phyloP scores from a whole-genome alignment of 106 monocot genomes.

The Apostasia ramifera region DNA sequence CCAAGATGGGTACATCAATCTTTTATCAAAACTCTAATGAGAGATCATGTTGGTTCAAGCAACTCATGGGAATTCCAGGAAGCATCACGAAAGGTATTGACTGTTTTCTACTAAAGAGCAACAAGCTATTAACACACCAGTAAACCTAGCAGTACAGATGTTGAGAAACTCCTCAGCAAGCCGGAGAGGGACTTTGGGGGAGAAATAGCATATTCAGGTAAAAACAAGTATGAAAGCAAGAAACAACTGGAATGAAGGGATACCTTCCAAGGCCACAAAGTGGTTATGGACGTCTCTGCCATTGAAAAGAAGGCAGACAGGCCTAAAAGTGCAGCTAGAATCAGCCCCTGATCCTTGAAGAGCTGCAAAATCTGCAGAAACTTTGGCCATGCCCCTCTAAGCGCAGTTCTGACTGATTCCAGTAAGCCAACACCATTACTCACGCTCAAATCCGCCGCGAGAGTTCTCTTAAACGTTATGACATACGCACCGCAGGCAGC shows the following conservation, averaged over 20 bases:
- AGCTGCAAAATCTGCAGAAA: conserved; percentile 42
- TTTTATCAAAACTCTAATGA: too few relatives aligned
- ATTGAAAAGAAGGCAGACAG: conserved; percentile 96
- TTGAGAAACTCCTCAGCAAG: too few relatives aligned
- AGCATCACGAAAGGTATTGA: too few relatives aligned
- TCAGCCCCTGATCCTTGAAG: conserved; percentile 62
- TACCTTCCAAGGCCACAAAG: conserved; percentile 98
- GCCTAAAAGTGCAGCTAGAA: conserved; percentile 53
- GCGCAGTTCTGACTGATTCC: background rate
- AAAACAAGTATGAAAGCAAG: background rate
- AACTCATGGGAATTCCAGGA: too few relatives aligned
- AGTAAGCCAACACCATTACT: conserved; percentile 2
- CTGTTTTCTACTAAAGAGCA: too few relatives aligned
- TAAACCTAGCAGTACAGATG: too few relatives aligned
- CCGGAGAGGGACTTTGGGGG: too few relatives aligned
- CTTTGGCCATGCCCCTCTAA: conserved; percentile 39
- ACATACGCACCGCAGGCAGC: conserved; percentile 21
- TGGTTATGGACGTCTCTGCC: conserved; percentile 90
- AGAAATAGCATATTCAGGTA: too few relatives aligned
- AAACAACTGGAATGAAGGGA: background rate
- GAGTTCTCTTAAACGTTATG: conserved; percentile 15
- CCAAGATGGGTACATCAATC: too few relatives aligned
- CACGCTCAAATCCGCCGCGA: conserved; percentile 25
- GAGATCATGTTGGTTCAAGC: too few relatives aligned
- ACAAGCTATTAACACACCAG: too few relatives aligned